Evolutionary conservation across 306 rosid species (phyloP), one percentile per base, ranked within the genome.

Genomic region (Trifolium fragiferum): DNA sequence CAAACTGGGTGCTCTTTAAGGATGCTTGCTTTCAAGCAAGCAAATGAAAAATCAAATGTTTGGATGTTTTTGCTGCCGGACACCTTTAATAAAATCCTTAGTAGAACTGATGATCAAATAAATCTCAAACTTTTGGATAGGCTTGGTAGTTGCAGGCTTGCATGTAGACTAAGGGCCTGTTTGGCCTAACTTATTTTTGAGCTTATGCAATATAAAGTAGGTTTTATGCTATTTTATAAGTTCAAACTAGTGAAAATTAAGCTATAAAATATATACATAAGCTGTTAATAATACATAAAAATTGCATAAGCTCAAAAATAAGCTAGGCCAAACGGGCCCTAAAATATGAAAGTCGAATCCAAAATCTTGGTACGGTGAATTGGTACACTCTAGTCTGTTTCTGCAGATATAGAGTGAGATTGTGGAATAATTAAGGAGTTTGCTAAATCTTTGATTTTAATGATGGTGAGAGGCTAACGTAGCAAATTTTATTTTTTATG

Each of bases 1-100:
- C 7, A 14, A 57, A 19, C 21, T 70, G 0, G 32, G 46, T 11
- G 8, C 75, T 70, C 21, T 53, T 15, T 53, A 33, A 19, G 58
- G 64, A 70, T 53, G 14, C 64, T 53, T 49, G n/a, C n/a, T n/a
- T n/a, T 40, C 51, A 38, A 57, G 25, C 60, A 54, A 20, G 7
- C 30, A 20, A 25, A 18, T 4, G 41, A 51, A 60, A 57, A 40
- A 70, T 70, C 25, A 58, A 40, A 41, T 41, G 19, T 44, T 59
- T 41, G n/a, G 33, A 43, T 41, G 10, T 59, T 37, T 11, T 60
- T 60, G 30, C 43, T 16, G 43, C 68, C 59, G 59, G 58, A 37
- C 35, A 18, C 13, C 35, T 25, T 27, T 27, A 73, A 27, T 37
- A 60, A 15, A 27, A 27, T 30, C 58, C 53, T 25, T 25, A 23